These are phyloP conservation scores for Fomitopsis pulvina DNA, from an alignment of 768 basidiomycete species.

Conservation along the genomic window DNA sequence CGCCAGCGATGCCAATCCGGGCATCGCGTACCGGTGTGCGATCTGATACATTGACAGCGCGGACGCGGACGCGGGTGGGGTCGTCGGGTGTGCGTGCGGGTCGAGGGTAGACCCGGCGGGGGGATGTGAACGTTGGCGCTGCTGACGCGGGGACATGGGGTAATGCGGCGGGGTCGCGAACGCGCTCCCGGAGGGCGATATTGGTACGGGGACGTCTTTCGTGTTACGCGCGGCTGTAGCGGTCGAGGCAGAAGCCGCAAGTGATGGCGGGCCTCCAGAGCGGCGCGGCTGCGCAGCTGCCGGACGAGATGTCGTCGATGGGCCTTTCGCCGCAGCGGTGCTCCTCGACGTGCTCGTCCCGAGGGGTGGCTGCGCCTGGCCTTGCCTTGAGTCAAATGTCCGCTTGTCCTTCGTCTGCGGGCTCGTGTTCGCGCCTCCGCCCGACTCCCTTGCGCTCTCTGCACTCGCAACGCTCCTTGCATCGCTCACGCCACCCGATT, in stretches of 20 bases:
- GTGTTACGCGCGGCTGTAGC: conserved; percentile 23
- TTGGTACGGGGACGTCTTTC: conserved; percentile 36
- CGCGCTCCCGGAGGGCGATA: conserved; percentile 27
- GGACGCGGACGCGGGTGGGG: conserved; percentile 56
- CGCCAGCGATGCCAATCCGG: conserved; percentile 56
- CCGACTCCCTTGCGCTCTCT: conserved; percentile 36
- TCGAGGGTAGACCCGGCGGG: conserved; percentile 37
- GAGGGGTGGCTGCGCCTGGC: conserved; percentile 1
- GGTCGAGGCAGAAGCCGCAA: conserved; percentile 3
- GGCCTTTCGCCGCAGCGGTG: conserved; percentile 3
- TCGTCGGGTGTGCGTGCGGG: conserved; percentile 67
- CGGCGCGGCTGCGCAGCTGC: conserved; percentile 16
- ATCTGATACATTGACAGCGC: conserved; percentile 72
- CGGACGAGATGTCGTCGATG: conserved; percentile 10
- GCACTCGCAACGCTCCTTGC: conserved; percentile 45
- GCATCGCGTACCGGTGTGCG: conserved; percentile 69
- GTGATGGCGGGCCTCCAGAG: conserved; percentile 3
- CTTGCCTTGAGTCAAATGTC: not conserved
- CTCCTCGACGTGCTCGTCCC: not conserved
- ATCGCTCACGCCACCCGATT: conserved; percentile 29
- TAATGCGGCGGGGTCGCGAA: conserved; percentile 34
- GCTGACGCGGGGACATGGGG: conserved; percentile 40
- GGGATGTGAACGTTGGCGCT: conserved; percentile 30
- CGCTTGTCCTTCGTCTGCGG: conserved; percentile 13
- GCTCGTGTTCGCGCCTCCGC: conserved; percentile 12